A percentile compares a stretch with the other conserved stretches of the same genome.
These are phyloP conservation scores for Coniferiporia sulphurascens DNA, from an alignment of 1,284 basidiomycete species.

Conservation along the genomic window DNA sequence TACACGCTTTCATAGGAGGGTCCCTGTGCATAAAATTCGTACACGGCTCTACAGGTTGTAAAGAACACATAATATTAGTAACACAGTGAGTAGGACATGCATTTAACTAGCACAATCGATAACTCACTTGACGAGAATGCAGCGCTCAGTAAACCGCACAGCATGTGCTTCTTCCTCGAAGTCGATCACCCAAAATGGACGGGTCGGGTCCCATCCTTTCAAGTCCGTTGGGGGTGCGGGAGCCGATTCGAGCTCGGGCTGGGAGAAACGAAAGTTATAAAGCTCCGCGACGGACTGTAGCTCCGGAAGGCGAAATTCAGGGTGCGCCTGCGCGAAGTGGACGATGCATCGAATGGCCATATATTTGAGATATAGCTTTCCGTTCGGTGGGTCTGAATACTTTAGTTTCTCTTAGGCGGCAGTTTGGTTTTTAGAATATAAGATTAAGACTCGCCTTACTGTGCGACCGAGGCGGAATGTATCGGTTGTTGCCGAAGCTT, in stretches of 20 bases:
- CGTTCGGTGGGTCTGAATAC: too few relatives aligned
- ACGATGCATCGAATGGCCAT: slow-evolving; percentile 56
- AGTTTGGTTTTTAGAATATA: too few relatives aligned
- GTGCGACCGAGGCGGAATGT: too few relatives aligned
- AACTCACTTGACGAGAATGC: slow-evolving; percentile 78
- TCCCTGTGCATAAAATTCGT: slow-evolving; percentile 73
- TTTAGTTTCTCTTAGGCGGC: too few relatives aligned
- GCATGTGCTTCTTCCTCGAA: slow-evolving; percentile 74
- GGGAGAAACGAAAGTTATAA: slow-evolving; percentile 48
- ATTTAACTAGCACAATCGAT: not conserved
- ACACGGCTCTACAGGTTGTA: slow-evolving; percentile 53
- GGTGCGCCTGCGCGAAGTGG: slow-evolving; percentile 75
- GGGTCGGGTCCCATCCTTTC: slow-evolving; percentile 45
- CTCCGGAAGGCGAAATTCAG: slow-evolving; percentile 79
- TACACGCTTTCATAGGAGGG: slow-evolving; percentile 70
- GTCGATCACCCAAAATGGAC: slow-evolving; percentile 73
- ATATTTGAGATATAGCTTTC: too few relatives aligned
- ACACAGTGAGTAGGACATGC: not conserved
- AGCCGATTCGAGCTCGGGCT: slow-evolving; percentile 33
- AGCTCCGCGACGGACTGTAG: slow-evolving; percentile 68
- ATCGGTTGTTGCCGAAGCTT: too few relatives aligned
- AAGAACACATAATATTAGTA: not conserved
- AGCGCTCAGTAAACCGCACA: slow-evolving; percentile 66
- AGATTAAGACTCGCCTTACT: too few relatives aligned
- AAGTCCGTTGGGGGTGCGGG: not conserved